A percentile compares a stretch with the other conserved stretches of the same genome.
Evolutionary conservation across 163 green algal species (phyloP).

Genomic region (Scenedesmus sp.): DNA sequence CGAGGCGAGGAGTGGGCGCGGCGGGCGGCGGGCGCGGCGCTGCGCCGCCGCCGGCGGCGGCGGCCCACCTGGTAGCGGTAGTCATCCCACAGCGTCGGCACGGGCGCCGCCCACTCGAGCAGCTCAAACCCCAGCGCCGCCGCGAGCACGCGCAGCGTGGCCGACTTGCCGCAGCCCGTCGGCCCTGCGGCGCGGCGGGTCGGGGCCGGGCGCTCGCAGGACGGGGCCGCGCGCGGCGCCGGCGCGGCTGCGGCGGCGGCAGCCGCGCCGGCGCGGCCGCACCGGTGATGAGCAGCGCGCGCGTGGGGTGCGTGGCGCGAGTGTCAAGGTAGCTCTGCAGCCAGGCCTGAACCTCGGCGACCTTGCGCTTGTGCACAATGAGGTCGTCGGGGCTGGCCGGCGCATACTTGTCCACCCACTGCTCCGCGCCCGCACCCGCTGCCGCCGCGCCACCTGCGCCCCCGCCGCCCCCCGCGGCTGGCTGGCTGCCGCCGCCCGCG

Average conservation of each 20-base stretch:
- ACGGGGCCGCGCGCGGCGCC: background rate
- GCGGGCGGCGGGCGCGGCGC: too few species aligned
- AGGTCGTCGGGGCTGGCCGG: slow-evolving; percentile 61
- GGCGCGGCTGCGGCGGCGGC: too few species aligned
- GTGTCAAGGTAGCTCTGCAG: slow-evolving; percentile 49
- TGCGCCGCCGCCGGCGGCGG: too few species aligned
- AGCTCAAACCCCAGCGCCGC: slow-evolving; percentile 66
- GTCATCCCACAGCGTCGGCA: slow-evolving; percentile 70
- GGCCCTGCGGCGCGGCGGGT: slow-evolving; percentile 61
- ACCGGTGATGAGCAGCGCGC: slow-evolving; percentile 44
- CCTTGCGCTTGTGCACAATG: slow-evolving; percentile 76
- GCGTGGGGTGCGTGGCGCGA: background rate
- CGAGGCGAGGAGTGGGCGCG: too few species aligned
- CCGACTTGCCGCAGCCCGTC: slow-evolving; percentile 81
- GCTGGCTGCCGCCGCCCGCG: background rate
- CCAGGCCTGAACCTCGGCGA: slow-evolving; percentile 70
- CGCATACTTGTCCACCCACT: slow-evolving; percentile 65
- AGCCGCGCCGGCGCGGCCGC: background rate
- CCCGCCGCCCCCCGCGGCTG: slow-evolving; percentile 27
- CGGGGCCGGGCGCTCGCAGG: background rate
- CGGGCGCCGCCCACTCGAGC: slow-evolving; percentile 71
- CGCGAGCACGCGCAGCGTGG: slow-evolving; percentile 67
- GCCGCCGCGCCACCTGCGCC: background rate
- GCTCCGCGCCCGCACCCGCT: background rate
- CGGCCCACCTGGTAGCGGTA: slow-evolving; percentile 63